These are phyloP conservation scores for Vigna hirtella DNA, from an alignment of 306 rosid genomes.

Conservation along the genomic window DNA sequence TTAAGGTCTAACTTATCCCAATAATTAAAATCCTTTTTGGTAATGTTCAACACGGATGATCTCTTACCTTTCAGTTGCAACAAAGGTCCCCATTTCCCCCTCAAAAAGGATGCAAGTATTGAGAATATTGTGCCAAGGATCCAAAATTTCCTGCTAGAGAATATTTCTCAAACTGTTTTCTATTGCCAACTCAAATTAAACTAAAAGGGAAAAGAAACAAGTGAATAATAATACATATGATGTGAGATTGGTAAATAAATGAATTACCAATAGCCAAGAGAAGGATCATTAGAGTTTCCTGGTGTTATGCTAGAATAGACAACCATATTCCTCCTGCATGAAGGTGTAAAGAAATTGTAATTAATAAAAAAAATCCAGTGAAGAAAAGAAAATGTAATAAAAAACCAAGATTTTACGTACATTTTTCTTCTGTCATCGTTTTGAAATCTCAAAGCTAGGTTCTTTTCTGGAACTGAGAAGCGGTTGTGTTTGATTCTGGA, in stretches of 20 bases:
- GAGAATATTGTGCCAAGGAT: conserved; percentile 57
- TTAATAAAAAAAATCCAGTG: no score
- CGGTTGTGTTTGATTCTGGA: conserved; percentile 29
- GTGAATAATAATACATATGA: no score
- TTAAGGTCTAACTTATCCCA: not conserved
- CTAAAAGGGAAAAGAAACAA: not conserved
- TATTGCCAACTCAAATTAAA: conserved; percentile 3
- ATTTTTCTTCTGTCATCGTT: conserved; percentile 32
- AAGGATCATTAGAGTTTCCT: conserved; percentile 38
- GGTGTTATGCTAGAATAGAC: conserved; percentile 45
- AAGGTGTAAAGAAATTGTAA: not conserved
- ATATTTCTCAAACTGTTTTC: not conserved
- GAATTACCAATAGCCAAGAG: conserved; percentile 35
- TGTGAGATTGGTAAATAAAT: not conserved
- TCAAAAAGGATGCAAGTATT: conserved; percentile 51
- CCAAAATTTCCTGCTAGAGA: conserved; percentile 65
- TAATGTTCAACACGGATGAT: not conserved
- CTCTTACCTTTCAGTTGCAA: conserved; percentile 54
- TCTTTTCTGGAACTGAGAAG: conserved; percentile 26
- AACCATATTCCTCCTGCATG: conserved; percentile 58
- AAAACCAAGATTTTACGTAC: conserved; percentile 20
- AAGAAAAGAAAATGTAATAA: not conserved
- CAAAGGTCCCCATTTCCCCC: conserved; percentile 68
- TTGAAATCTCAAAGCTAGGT: not conserved
- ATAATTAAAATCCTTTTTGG: not conserved